Evolutionary conservation across 768 basidiomycete genomes (phyloP).

Genomic region (Rubroboletus pulcherrimus): DNA sequence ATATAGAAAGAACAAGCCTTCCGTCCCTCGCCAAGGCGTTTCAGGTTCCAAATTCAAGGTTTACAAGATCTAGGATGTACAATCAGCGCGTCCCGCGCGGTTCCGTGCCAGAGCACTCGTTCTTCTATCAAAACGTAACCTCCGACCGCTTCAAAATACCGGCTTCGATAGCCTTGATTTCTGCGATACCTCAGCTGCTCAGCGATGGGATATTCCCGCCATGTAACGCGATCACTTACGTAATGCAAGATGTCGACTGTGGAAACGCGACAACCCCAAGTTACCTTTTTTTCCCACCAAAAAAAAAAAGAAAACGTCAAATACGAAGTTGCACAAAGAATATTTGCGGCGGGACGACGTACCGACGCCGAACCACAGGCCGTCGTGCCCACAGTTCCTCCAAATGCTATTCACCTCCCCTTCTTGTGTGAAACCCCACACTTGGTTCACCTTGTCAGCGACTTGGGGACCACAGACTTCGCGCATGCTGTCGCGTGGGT

Average conservation of each 20-base stretch:
- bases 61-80: background rate
- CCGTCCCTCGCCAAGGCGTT: background rate
- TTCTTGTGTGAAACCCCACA: slow-evolving; percentile 65
- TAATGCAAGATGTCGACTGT: slow-evolving; percentile 30
- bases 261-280: slow-evolving; percentile 23
- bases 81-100: background rate
- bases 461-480: slow-evolving; percentile 46
- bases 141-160: slow-evolving; percentile 25
- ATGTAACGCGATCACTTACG: slow-evolving; percentile 20
- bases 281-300: slow-evolving; percentile 16
- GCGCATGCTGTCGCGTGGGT: slow-evolving; percentile 38
- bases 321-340: background rate
- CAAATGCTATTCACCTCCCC: slow-evolving; percentile 49
- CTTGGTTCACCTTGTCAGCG: slow-evolving; percentile 40
- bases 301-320: background rate
- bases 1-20: background rate
- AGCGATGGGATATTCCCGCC: background rate
- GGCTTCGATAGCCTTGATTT: slow-evolving; percentile 30
- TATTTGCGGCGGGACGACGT: slow-evolving; percentile 3
- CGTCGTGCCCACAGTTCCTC: slow-evolving; percentile 34
- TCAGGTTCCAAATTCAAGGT: background rate
- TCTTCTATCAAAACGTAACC: slow-evolving; percentile 13
- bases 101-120: background rate
- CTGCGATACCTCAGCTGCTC: slow-evolving; percentile 12
- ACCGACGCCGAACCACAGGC: slow-evolving; percentile 32